A percentile compares a stretch with the other conserved stretches of the same genome.
Evolutionary conservation across 192 early-diverging fungal genomes (phyloP).

Genomic region (Coemansia sp.): DNA sequence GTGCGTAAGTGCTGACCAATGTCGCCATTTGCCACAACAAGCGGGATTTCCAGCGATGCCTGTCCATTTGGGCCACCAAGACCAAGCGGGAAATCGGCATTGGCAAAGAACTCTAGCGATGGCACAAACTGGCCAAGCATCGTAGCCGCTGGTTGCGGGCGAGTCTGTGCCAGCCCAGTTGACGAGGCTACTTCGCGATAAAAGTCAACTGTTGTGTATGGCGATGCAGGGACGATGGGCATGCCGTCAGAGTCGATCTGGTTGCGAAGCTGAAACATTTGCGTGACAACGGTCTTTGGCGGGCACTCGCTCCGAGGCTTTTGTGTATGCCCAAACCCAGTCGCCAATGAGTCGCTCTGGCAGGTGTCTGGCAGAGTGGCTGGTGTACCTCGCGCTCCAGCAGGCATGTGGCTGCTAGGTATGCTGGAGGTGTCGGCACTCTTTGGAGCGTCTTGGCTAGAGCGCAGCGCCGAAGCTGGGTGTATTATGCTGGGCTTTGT

Average conservation of each 20-base stretch:
- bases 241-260: constrained; percentile 23
- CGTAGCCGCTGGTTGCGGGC: background rate
- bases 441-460: background rate
- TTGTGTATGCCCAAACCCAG: background rate
- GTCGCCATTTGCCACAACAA: constrained; percentile 3
- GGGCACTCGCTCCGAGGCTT: background rate
- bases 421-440: background rate
- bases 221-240: constrained; percentile 37
- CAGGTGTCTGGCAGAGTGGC: background rate
- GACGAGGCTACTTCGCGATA: background rate
- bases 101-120: constrained; percentile 50
- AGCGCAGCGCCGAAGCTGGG: background rate
- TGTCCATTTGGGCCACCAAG: constrained; percentile 47
- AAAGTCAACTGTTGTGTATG: constrained; percentile 33
- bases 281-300: constrained; percentile 1
- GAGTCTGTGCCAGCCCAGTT: background rate
- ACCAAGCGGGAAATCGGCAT: constrained; percentile 45
- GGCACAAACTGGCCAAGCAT: constrained; percentile 45
- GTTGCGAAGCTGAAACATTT: constrained; percentile 25
- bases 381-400: background rate
- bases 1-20: background rate
- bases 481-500: background rate
- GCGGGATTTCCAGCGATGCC: constrained; percentile 26
- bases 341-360: background rate
- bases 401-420: background rate